A percentile compares a stretch with the other conserved stretches of the same genome.
Evolutionary conservation across 352 stramenopile genomes (phyloP).

Genomic region (Globisporangium nunn): DNA sequence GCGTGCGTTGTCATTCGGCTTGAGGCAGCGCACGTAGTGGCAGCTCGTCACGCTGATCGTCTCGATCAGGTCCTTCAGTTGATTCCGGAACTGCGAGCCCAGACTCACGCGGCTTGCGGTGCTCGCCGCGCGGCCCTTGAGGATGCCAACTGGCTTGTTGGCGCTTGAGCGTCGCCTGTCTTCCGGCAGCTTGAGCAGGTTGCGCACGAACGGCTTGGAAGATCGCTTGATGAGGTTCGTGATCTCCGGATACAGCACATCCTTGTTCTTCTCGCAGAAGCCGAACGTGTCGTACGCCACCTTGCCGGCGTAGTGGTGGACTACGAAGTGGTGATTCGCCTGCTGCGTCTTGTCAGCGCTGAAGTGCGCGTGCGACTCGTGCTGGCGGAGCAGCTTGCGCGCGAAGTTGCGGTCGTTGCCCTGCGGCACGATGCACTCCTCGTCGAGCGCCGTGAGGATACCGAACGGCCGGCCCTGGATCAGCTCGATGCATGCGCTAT

Average conservation of each 20-base stretch:
- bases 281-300: slow-evolving; percentile 92
- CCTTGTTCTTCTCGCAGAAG: slow-evolving; percentile 97
- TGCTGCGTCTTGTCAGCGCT: slow-evolving; percentile 71
- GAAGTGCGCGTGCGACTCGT: slow-evolving; percentile 64
- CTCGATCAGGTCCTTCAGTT: slow-evolving; percentile 89
- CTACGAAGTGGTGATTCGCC: slow-evolving; percentile 73
- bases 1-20: slow-evolving; percentile 96
- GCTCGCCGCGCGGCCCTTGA: slow-evolving; percentile 27
- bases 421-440: slow-evolving; percentile 87
- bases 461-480: slow-evolving; percentile 83
- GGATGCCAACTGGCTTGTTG: slow-evolving; percentile 15
- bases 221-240: slow-evolving; percentile 67
- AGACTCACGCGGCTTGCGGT: slow-evolving; percentile 50
- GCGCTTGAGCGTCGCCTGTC: slow-evolving; percentile 12
- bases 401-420: slow-evolving; percentile 85
- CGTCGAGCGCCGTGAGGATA: slow-evolving; percentile 81
- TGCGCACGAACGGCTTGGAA: slow-evolving; percentile 63
- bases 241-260: slow-evolving; percentile 85
- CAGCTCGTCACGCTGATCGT: slow-evolving; percentile 92
- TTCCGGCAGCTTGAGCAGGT: slow-evolving; percentile 30
- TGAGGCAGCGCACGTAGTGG: slow-evolving; percentile 98
- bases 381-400: slow-evolving; percentile 72
- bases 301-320: slow-evolving; percentile 90
- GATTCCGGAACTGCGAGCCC: slow-evolving; percentile 88
- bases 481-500: slow-evolving; percentile 86